Conservation (phyloP, 2,329 filamentous ascomycete species). For the Nemania sp. region DNA sequence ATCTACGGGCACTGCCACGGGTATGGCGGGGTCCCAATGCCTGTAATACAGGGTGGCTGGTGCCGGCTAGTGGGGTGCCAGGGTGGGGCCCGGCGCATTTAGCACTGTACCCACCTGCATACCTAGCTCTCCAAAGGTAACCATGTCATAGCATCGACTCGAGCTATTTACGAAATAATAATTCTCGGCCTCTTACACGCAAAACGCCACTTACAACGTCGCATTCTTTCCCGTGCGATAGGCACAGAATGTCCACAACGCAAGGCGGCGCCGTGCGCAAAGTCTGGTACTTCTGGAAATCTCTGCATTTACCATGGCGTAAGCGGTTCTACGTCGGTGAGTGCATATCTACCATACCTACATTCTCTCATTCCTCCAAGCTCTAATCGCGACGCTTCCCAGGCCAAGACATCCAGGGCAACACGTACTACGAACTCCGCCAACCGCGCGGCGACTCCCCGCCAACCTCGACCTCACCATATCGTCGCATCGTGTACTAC, state of each 20-base stretch:
- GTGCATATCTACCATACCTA: not conserved
- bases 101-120: too few relatives aligned
- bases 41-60: too few relatives aligned
- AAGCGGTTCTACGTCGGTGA: conserved; percentile 64
- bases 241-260: conserved; percentile 41
- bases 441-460: conserved; percentile 47
- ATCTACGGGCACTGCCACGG: too few relatives aligned
- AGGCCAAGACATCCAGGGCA: conserved; percentile 67
- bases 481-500: conserved; percentile 66
- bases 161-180: too few relatives aligned
- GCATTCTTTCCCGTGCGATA: conserved; percentile 4
- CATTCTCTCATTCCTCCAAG: not conserved
- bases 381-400: conserved; percentile 1
- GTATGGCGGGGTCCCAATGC: too few relatives aligned
- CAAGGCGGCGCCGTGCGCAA: conserved; percentile 44
- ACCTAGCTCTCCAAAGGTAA: too few relatives aligned
- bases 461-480: conserved; percentile 38
- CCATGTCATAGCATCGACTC: too few relatives aligned
- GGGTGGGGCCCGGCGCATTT: too few relatives aligned
- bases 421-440: conserved; percentile 71
- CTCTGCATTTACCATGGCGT: conserved; percentile 65
- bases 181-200: too few relatives aligned
- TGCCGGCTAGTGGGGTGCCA: too few relatives aligned
- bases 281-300: conserved; percentile 65
- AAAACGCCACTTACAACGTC: too few relatives aligned